Evolutionary conservation across 2,329 filamentous ascomycete species (phyloP), one percentile per base, ranked within the genome.

Genomic region (Trichothecium roseum): DNA sequence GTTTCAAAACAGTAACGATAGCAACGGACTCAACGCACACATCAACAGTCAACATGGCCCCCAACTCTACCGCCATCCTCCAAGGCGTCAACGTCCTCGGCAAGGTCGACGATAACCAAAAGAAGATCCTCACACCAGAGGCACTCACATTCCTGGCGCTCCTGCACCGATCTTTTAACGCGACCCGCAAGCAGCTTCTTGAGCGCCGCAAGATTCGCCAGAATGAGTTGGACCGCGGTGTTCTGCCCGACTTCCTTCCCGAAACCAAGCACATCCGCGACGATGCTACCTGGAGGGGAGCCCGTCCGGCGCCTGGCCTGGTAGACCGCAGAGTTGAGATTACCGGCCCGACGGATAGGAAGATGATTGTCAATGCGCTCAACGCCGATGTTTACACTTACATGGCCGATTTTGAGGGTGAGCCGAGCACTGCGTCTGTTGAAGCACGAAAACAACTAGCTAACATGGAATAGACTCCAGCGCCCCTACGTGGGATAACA

Each of bases 381-480:
- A 98, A 96, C 62, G 81, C 89, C 31, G 76, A 96, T 53, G 91
- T 96, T 17, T 96, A 84, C 82, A 96, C 89, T 38, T 98, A 96
- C 55, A 98, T 98, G 91, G 91, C 91, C 32, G 91, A 98, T 63
- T 94, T 98, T 48, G 91, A 98, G 66, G 89, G 88, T 91, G 60
- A 51, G 72, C 58, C 14, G 17, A 14, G 10, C 10, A 24, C 20
- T 24, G 6, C 10, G 6, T 33, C 28, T 37, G 32, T 41, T 30
- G 27, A 40, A 50, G 18, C n/a, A n/a, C n/a, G n/a, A n/a, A 49
- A 38, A 44, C 38, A 22, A 14, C 28, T 34, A 20, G 28, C 34
- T 42, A 32, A 42, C 38, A 17, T 29, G 20, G 13, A 18, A 22
- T 50, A 94, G 88, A 96, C 61, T 94, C 91, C 6, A 91, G 74